Conservation (phyloP, 495 filamentous ascomycete genomes). For the Aspergillus kassunensis region DNA sequence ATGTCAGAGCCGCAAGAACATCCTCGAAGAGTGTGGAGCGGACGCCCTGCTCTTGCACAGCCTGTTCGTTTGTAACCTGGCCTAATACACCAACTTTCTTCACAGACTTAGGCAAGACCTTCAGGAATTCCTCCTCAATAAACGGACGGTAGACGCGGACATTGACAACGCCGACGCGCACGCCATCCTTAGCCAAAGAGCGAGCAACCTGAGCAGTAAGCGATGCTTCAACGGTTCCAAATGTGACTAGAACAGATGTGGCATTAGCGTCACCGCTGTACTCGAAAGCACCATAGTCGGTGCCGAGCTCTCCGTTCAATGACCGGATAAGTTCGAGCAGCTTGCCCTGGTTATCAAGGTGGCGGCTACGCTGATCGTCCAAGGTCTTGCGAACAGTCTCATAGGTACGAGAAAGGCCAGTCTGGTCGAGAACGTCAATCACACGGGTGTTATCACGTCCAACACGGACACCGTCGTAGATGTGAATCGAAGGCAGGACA, state of each 20-base stretch:
- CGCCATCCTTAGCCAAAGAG: constrained; percentile 64
- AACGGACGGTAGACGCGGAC: constrained; percentile 94
- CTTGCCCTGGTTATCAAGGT: constrained; percentile 69
- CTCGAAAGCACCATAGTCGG: constrained; percentile 87
- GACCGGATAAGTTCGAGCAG: constrained; percentile 67
- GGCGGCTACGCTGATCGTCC: constrained; percentile 60
- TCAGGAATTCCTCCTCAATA: constrained; percentile 86
- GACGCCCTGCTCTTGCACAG: constrained; percentile 61
- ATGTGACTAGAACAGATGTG: constrained; percentile 79
- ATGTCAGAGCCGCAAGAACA: constrained; percentile 78
- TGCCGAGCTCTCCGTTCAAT: constrained; percentile 91
- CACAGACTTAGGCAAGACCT: constrained; percentile 68
- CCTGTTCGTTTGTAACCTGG: constrained; percentile 53
- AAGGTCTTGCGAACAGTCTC: constrained; percentile 59
- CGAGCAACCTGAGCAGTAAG: constrained; percentile 77
- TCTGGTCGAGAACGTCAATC: constrained; percentile 75
- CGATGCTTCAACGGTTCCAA: constrained; percentile 86
- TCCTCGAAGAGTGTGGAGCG: constrained; percentile 86
- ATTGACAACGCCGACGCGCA: constrained; percentile 78
- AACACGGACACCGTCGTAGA: constrained; percentile 86
- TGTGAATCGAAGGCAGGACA: constrained; percentile 79
- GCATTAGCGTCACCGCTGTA: constrained; percentile 82
- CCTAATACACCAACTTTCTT: constrained; percentile 67
- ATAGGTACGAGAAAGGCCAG: constrained; percentile 66
- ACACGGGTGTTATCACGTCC: constrained; percentile 82